Percentiles rank a stretch among this genome's conserved stretches.
phyloP scores from a whole-genome alignment of 345 rosid species.

The Kandelia obovata region DNA sequence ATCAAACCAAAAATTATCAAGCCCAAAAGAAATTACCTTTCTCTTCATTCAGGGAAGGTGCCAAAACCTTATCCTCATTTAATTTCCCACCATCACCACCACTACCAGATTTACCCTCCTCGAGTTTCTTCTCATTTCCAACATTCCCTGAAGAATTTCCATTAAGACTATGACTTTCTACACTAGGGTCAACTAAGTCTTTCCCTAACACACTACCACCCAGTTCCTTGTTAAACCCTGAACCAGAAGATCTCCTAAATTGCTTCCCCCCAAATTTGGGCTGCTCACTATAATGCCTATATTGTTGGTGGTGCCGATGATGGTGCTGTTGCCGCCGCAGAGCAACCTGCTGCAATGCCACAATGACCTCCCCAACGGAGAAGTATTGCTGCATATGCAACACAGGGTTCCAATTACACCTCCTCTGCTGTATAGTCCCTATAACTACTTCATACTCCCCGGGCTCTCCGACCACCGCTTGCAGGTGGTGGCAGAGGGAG shows the following conservation, averaged over 20 bases:
- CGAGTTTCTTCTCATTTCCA: conserved; percentile 24
- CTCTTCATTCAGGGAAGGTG: conserved; percentile 36
- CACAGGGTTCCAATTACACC: conserved; percentile 70
- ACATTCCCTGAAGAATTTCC: conserved; percentile 32
- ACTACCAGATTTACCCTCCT: conserved; percentile 34
- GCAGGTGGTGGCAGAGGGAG: conserved; percentile 62
- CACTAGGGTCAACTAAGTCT: conserved; percentile 36
- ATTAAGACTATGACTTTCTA: conserved; percentile 32
- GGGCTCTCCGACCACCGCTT: conserved; percentile 48
- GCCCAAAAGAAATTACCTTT: conserved; percentile 43
- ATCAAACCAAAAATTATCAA: not conserved
- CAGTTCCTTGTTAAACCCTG: conserved; percentile 40
- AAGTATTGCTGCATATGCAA: conserved; percentile 80
- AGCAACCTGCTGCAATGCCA: conserved; percentile 61
- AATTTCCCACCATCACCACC: conserved; percentile 5
- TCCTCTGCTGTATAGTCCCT: conserved; percentile 64
- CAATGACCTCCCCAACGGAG: conserved; percentile 51
- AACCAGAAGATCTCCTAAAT: conserved; percentile 46
- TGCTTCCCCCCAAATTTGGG: conserved; percentile 50
- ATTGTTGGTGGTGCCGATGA: conserved; percentile 19
- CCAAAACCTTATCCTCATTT: conserved; percentile 33
- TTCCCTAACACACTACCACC: conserved; percentile 38
- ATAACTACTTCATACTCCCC: conserved; percentile 66
- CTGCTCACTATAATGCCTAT: conserved; percentile 43
- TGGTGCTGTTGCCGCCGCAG: conserved; percentile 52